These are phyloP conservation scores for Xylaria sp. DNA, from an alignment of 2,329 filamentous ascomycete genomes.

Conservation along the genomic window DNA sequence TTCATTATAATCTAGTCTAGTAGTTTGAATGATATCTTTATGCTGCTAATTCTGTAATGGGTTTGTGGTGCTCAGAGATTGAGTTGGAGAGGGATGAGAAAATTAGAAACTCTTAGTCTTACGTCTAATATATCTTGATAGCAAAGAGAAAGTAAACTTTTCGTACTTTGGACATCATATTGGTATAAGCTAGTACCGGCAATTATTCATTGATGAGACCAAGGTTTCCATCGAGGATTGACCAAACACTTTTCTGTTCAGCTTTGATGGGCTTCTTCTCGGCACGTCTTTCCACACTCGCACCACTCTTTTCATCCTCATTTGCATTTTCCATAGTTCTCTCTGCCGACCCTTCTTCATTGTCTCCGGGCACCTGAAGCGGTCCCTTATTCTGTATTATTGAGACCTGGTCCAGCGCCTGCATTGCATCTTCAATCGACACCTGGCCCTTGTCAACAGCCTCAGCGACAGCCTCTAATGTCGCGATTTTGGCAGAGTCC, in stretches of 20 bases:
- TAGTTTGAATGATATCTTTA: too few species aligned
- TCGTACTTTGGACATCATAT: not conserved
- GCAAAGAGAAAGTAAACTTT: not conserved
- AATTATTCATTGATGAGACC: constrained; percentile 57
- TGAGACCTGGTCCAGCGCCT: constrained; percentile 60
- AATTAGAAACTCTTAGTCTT: not conserved
- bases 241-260: constrained; percentile 56
- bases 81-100: not conserved
- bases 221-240: constrained; percentile 62
- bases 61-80: not conserved
- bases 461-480: constrained; percentile 67
- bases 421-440: constrained; percentile 64
- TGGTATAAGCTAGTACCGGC: not conserved
- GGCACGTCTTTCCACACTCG: constrained; percentile 40
- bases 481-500: constrained; percentile 68
- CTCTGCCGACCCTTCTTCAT: constrained; percentile 47
- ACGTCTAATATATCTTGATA: not conserved
- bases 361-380: constrained; percentile 40
- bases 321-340: constrained; percentile 37
- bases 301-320: constrained; percentile 39
- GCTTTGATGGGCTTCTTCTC: constrained; percentile 36
- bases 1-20: too few species aligned
- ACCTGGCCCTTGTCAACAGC: constrained; percentile 68
- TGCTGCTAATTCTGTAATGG: too few species aligned
- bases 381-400: constrained; percentile 54